Evolutionary conservation across 148 eudicot species (phyloP), one percentile per base, ranked within the genome.

Genomic region (Amaranthus palmeri): DNA sequence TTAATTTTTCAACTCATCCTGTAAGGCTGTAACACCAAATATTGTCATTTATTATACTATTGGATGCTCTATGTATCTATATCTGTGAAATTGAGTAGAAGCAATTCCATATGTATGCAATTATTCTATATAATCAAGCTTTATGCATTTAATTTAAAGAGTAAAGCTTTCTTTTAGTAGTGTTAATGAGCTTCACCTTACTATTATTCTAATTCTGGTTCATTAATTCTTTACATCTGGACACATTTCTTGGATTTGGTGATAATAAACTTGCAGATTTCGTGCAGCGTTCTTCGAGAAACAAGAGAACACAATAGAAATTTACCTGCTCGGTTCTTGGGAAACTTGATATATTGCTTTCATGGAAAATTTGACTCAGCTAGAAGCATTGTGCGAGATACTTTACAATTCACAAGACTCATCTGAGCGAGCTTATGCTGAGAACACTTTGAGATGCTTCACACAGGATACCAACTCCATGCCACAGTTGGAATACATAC

Each of bases 361-460:
- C 79, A 95, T 95, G 97, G 99, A 90, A 81, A 90, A 84, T 85
- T 81, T 95, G 82, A 89, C 85, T 15, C 97, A 92, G 76, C 78
- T 95, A 78, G 99, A 95, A 80, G 88, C 88, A 75, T 77, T 95
- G 79, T 95, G 99, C 57, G 97, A 92, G 80, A 90, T 93, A 81
- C 97, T 95, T 51, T 95, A 95, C 84, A 83, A 90, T 68, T 88
- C 96, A 18, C 97, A 87, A 76, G 96, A 95, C 82, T 86, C 97
- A 67, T 85, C 89, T 72, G 99, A 95, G 83, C 86, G 99, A 66
- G 90, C 96, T 68, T 88, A 81, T 80, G 97, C 89, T 55, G 99
- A 95, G 80, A 90, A 80, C 74, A 83, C 93, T 40, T 73, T 95
- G 77, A 92, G 86, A 83, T 82, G 88, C 84, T 90, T 95, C 76